These are phyloP conservation scores for Calonectria hongkongensis DNA, from an alignment of 2,329 filamentous ascomycete species.

Conservation along the genomic window DNA sequence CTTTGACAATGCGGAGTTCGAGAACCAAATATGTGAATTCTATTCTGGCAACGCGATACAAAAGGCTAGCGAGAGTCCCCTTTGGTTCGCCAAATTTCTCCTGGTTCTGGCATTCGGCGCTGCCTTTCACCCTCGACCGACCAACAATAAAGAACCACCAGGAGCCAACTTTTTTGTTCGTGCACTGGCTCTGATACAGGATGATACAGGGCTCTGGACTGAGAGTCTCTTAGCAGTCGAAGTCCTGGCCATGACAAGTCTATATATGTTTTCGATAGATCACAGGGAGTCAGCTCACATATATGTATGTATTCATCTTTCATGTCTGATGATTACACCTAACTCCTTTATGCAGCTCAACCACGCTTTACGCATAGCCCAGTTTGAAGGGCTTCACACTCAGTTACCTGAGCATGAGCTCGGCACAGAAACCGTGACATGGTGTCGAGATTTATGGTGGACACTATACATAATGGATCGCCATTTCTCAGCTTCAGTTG, in stretches of 20 bases:
- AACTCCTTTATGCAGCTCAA: conserved; percentile 55
- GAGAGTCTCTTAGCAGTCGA: conserved; percentile 62
- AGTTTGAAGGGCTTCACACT: conserved; percentile 64
- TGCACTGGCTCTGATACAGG: conserved; percentile 61
- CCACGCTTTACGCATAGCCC: conserved; percentile 64
- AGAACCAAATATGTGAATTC: conserved; percentile 52
- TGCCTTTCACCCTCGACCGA: conserved; percentile 50
- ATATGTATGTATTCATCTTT: conserved; percentile 46
- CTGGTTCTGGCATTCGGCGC: conserved; percentile 66
- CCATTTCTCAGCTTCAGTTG: conserved; percentile 62
- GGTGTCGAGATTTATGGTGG: conserved; percentile 64
- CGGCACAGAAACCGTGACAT: conserved; percentile 55
- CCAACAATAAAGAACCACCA: conserved; percentile 57
- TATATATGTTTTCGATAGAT: conserved; percentile 63
- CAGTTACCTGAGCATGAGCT: conserved; percentile 62
- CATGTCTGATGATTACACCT: rapidly evolving
- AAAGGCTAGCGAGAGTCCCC: conserved; percentile 46
- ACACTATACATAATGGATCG: conserved; percentile 64
- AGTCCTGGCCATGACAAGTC: conserved; percentile 58
- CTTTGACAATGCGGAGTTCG: conserved; percentile 59
- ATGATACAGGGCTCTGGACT: conserved; percentile 58
- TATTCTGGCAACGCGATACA: conserved; percentile 46
- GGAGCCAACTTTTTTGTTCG: conserved; percentile 58
- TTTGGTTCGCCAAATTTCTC: conserved; percentile 72
- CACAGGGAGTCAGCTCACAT: conserved; percentile 59